These are phyloP conservation scores for Cryptococcus wingfieldii DNA, from an alignment of 1,284 basidiomycete genomes.

Conservation along the genomic window DNA sequence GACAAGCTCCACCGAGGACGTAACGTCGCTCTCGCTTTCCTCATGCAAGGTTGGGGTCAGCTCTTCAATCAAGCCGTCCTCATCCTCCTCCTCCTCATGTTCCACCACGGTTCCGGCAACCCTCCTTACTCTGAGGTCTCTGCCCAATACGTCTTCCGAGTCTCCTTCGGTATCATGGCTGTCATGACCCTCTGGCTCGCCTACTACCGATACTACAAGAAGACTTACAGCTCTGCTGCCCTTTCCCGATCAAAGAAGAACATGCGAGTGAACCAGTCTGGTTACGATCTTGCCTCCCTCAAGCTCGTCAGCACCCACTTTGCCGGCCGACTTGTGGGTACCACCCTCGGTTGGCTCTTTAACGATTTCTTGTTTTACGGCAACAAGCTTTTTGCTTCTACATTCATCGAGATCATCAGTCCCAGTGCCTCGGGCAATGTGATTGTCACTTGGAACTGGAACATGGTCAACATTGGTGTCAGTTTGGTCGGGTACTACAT, in stretches of 20 bases:
- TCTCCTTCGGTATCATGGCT: constrained; percentile 55
- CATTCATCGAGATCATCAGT: constrained; percentile 53
- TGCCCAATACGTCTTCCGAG: constrained; percentile 55
- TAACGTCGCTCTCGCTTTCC: constrained; percentile 55
- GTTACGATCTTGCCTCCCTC: constrained; percentile 54
- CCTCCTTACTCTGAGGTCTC: constrained; percentile 49
- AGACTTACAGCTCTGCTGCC: constrained; percentile 44
- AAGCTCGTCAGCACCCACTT: constrained; percentile 54
- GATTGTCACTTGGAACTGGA: constrained; percentile 54
- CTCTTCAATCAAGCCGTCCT: constrained; percentile 55
- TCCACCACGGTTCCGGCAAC: constrained; percentile 48
- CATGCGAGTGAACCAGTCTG: constrained; percentile 50
- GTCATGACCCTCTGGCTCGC: constrained; percentile 54
- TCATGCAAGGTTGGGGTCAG: constrained; percentile 56
- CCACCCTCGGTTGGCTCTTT: constrained; percentile 53
- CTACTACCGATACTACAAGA: constrained; percentile 54
- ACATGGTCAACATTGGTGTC: constrained; percentile 53
- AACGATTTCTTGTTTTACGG: constrained; percentile 56
- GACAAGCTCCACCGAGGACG: constrained; percentile 57
- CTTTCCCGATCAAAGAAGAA: constrained; percentile 51
- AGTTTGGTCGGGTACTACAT: constrained; percentile 55
- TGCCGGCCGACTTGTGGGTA: constrained; percentile 53
- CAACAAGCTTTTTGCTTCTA: constrained; percentile 49
- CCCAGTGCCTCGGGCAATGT: constrained; percentile 46
- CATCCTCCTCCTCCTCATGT: constrained; percentile 54